These are phyloP conservation scores for Candida glucosophila DNA, from an alignment of 1,139 yeast genomes.

Conservation along the genomic window DNA sequence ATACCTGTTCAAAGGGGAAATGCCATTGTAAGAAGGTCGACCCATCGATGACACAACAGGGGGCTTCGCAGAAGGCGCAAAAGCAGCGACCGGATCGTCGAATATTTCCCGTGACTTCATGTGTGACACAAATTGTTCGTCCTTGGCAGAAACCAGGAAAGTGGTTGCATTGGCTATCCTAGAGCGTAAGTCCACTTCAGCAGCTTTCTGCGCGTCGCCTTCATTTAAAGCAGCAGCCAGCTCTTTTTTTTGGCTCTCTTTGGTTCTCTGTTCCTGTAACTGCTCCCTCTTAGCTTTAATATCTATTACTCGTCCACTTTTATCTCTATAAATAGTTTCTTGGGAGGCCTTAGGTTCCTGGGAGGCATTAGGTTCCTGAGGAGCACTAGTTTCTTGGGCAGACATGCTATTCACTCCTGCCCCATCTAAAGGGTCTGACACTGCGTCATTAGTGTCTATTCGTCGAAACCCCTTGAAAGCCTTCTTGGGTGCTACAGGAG, in stretches of 20 bases:
- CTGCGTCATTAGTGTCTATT: no score
- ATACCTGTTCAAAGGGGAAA: slow-evolving; percentile 63
- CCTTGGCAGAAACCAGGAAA: slow-evolving; percentile 24
- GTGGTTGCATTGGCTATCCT: slow-evolving; percentile 19
- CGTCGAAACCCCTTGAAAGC: slow-evolving; percentile 3
- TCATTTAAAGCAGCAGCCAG: slow-evolving; percentile 6
- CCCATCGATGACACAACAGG: slow-evolving; percentile 13
- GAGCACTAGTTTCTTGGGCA: no score
- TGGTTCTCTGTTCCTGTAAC: slow-evolving; percentile 26
- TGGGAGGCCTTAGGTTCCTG: slow-evolving; percentile 1
- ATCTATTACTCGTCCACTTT: slow-evolving; percentile 29
- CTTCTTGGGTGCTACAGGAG: slow-evolving; percentile 4
- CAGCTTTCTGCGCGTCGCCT: slow-evolving; percentile 37
- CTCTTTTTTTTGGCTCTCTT: slow-evolving; percentile 23
- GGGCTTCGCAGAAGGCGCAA: slow-evolving; percentile 19
- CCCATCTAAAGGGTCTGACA: no score
- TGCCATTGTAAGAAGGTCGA: slow-evolving; percentile 27
- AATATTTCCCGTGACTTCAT: slow-evolving; percentile 27
- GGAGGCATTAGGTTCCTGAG: no score
- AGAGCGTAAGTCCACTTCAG: slow-evolving; percentile 33
- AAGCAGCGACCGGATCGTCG: slow-evolving; percentile 65
- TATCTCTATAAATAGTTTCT: slow-evolving; percentile 26
- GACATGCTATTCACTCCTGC: no score
- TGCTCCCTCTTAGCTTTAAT: slow-evolving; percentile 16
- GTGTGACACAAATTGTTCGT: slow-evolving; percentile 26